Conservation (phyloP, 129 eudicot genomes). For the Erigeron canadensis region DNA sequence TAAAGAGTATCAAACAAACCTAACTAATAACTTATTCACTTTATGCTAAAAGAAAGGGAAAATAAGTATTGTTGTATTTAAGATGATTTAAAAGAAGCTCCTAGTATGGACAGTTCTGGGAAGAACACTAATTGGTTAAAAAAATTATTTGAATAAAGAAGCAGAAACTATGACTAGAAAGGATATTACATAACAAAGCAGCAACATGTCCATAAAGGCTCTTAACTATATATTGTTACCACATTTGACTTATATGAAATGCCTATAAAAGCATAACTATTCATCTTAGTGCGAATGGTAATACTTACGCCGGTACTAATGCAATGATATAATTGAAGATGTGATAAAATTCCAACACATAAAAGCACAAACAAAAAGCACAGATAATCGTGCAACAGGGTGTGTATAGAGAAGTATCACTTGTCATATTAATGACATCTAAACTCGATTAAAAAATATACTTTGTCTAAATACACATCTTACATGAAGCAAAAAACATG, state of each 20-base stretch:
- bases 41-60: neutral
- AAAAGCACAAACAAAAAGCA: neutral
- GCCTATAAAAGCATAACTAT: neutral
- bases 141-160: neutral
- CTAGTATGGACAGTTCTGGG: neutral
- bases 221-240: conserved; percentile 12
- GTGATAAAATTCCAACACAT: neutral
- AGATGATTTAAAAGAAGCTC: neutral
- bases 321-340: neutral
- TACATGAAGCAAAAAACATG: conserved; percentile 57
- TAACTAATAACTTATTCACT: neutral
- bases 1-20: neutral
- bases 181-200: neutral
- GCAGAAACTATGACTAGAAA: neutral
- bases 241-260: neutral
- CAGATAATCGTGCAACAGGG: neutral
- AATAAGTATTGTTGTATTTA: neutral
- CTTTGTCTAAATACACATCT: conserved; percentile 25
- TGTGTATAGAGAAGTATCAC: conserved; percentile 1
- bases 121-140: neutral
- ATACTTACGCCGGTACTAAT: conserved; percentile 1
- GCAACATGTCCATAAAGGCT: conserved; percentile 2
- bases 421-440: neutral
- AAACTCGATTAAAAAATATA: neutral
- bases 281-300: neutral